phyloP scores from a whole-genome alignment of 441 rosid species.

The Adansonia grandidieri region DNA sequence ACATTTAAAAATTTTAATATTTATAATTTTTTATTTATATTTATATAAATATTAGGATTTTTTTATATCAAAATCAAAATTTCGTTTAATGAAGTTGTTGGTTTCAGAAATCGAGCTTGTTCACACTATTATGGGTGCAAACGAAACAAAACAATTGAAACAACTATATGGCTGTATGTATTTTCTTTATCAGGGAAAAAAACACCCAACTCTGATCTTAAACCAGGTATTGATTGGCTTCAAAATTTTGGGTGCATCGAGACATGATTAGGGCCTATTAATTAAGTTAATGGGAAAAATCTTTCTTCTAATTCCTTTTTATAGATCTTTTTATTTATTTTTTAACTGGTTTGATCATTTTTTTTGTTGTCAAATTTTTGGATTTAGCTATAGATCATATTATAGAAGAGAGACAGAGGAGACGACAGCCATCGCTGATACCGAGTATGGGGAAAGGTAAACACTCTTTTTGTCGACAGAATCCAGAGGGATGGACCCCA shows the following conservation, averaged over 20 bases:
- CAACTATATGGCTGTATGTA: too few species aligned
- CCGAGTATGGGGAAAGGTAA: neutral
- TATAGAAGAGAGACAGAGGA: too few species aligned
- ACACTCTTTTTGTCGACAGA: neutral
- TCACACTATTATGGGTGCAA: neutral
- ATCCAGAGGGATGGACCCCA: neutral
- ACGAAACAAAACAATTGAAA: neutral
- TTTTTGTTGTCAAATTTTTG: too few species aligned
- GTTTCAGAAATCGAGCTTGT: neutral
- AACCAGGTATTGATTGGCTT: neutral
- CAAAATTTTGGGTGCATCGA: neutral
- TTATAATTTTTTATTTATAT: too few species aligned
- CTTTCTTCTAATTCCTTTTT: neutral
- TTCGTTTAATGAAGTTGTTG: neutral
- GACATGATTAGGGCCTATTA: neutral
- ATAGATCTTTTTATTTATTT: neutral
- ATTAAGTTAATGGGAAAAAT: neutral
- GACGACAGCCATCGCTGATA: neutral
- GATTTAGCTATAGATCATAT: too few species aligned
- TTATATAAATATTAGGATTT: too few species aligned
- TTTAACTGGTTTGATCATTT: neutral
- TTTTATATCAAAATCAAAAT: too few species aligned
- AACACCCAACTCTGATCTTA: neutral
- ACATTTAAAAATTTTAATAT: too few species aligned
- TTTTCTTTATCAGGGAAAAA: too few species aligned